Conservation (phyloP, 176 grass and related monocot genomes). For the Eremochloa ophiuroides region DNA sequence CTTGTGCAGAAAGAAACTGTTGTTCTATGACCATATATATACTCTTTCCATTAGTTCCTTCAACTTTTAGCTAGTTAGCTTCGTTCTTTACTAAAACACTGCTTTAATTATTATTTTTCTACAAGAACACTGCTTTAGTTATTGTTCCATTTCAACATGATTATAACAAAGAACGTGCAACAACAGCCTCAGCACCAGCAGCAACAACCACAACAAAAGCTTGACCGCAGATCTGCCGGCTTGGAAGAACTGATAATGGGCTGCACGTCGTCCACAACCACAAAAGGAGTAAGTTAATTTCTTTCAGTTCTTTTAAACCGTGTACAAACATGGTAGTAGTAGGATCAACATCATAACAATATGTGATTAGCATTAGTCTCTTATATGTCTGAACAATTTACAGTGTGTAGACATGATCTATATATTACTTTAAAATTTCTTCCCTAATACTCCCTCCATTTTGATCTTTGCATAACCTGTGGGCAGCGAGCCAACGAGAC, state of each 20-base stretch:
- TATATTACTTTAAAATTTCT: neutral
- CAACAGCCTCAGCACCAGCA: conserved; percentile 33
- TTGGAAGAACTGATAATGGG: conserved; percentile 94
- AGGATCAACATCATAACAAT: neutral
- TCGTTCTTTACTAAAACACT: conserved; percentile 37
- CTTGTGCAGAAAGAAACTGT: neutral
- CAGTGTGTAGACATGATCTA: neutral
- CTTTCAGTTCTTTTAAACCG: conserved; percentile 19
- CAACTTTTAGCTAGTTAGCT: conserved; percentile 4
- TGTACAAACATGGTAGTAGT: neutral
- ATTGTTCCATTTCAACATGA: conserved; percentile 37
- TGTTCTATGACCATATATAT: neutral
- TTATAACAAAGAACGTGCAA: conserved; percentile 47
- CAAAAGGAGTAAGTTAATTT: conserved; percentile 78
- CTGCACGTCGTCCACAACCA: conserved; percentile 72
- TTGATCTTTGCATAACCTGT: neutral
- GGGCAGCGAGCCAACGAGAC: neutral
- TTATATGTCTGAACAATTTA: neutral
- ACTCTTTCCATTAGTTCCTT: conserved; percentile 21
- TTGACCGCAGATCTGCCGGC: conserved; percentile 81
- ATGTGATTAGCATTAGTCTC: neutral
- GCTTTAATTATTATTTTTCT: conserved; percentile 31
- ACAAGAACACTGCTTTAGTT: conserved; percentile 29
- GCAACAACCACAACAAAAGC: conserved; percentile 63
- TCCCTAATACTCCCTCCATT: neutral